phyloP scores from a whole-genome alignment of 768 basidiomycete genomes.

The Boletus vinaceobasis region DNA sequence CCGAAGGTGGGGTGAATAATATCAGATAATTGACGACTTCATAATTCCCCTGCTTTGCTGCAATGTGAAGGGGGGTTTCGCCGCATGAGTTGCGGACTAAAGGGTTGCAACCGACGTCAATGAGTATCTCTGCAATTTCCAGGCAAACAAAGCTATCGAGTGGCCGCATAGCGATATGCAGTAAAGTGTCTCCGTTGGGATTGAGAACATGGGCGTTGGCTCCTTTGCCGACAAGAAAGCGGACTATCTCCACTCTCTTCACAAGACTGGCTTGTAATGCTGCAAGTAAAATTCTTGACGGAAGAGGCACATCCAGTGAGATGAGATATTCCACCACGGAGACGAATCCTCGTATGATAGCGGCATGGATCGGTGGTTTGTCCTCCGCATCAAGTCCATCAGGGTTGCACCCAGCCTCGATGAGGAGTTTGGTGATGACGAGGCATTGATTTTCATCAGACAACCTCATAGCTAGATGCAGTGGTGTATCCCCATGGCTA shows the following conservation, averaged over 20 bases:
- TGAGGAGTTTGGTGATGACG: not conserved
- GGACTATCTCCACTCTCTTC: conserved; percentile 2
- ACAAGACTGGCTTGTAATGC: not conserved
- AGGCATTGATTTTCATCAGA: conserved; percentile 5
- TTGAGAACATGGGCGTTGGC: not conserved
- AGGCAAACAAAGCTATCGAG: not conserved
- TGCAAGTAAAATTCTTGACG: not conserved
- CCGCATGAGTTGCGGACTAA: not conserved
- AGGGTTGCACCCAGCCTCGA: not conserved
- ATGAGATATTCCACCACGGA: not conserved
- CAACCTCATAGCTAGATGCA: not conserved
- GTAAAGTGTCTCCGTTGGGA: not conserved
- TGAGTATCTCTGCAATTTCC: not conserved
- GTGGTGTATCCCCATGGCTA: conserved; percentile 9
- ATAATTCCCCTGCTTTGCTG: not conserved
- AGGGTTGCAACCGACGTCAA: not conserved
- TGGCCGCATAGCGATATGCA: not conserved
- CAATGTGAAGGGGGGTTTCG: not conserved
- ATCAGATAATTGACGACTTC: not conserved
- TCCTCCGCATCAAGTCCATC: not conserved
- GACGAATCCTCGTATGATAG: not conserved
- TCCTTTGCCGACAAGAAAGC: not conserved
- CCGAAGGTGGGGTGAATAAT: not conserved
- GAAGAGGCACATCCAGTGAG: not conserved
- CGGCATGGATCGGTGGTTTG: not conserved